A percentile compares a stretch with the other conserved stretches of the same genome.
These are phyloP conservation scores for Aspergillus pseudotamarii DNA, from an alignment of 2,329 filamentous ascomycete species.

Conservation along the genomic window DNA sequence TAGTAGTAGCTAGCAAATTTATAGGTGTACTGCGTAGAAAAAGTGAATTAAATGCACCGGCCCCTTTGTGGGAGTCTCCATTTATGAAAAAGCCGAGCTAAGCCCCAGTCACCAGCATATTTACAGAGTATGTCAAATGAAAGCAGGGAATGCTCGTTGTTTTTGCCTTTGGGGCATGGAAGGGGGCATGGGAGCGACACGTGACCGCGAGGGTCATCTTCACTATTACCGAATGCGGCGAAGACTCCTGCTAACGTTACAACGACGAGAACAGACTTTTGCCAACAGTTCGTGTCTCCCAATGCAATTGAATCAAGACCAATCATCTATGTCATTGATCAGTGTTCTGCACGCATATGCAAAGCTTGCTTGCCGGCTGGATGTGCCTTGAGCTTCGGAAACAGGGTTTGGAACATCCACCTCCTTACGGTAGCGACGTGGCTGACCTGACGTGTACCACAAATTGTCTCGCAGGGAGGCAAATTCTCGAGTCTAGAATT, in stretches of 20 bases:
- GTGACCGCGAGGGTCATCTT: background rate
- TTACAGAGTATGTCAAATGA: background rate
- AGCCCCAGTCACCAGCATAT: background rate
- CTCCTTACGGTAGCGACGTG: background rate
- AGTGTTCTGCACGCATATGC: background rate
- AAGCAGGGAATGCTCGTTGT: background rate
- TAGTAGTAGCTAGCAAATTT: no score
- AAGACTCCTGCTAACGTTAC: constrained; percentile 3
- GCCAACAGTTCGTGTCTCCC: background rate
- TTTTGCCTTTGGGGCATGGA: background rate
- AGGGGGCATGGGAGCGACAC: background rate
- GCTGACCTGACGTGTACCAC: background rate
- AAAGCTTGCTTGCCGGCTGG: background rate
- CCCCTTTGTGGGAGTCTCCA: background rate
- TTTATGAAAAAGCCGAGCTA: background rate
- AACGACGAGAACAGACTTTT: constrained; percentile 3
- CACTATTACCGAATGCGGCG: constrained; percentile 2
- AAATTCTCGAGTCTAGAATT: constrained; percentile 11
- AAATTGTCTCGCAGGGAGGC: background rate
- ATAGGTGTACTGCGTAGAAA: background rate
- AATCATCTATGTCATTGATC: constrained; percentile 1
- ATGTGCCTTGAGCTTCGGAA: background rate
- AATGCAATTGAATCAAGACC: background rate
- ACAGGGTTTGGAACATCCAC: background rate
- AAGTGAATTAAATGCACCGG: background rate